Conservation (phyloP, 305 asterid genomes). For the Fraxinus floribunda region DNA sequence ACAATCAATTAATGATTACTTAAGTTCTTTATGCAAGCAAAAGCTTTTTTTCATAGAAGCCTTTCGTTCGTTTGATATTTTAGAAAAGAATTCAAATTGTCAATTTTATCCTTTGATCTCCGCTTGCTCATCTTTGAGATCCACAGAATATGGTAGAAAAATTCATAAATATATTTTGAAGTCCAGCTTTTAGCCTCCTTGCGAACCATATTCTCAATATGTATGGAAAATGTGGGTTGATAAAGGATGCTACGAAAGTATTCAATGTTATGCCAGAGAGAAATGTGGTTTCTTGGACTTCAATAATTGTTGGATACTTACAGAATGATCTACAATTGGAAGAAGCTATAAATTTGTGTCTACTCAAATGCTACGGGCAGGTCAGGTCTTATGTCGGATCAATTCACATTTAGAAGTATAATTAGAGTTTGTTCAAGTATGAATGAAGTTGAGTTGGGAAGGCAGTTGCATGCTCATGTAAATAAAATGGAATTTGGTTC, state of each 20-base stretch:
- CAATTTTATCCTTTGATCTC: slow-evolving; percentile 45
- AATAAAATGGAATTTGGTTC: slow-evolving; percentile 56
- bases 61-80: slow-evolving; percentile 43
- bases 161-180: slow-evolving; percentile 46
- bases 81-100: slow-evolving; percentile 33
- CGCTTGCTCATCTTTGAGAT: slow-evolving; percentile 58
- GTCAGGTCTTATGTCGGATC: slow-evolving; percentile 43
- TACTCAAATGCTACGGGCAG: slow-evolving; percentile 49
- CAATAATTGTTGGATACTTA: slow-evolving; percentile 62
- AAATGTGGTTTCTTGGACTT: slow-evolving; percentile 73
- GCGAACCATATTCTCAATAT: slow-evolving; percentile 63
- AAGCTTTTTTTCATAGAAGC: slow-evolving; percentile 49
- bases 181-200: slow-evolving; percentile 51
- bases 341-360: slow-evolving; percentile 51
- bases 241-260: slow-evolving; percentile 55
- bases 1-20: slow-evolving; percentile 40
- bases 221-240: slow-evolving; percentile 64
- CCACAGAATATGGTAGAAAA: slow-evolving; percentile 46
- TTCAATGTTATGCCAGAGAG: slow-evolving; percentile 61
- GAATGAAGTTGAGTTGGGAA: slow-evolving; percentile 42
- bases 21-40: slow-evolving; percentile 56
- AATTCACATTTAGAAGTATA: slow-evolving; percentile 65
- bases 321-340: slow-evolving; percentile 50
- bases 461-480: slow-evolving; percentile 60
- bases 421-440: slow-evolving; percentile 57